A percentile compares a stretch with the other conserved stretches of the same genome.
Evolutionary conservation across 202 grass and related monocot genomes (phyloP).

Genomic region (Digitaria exilis): DNA sequence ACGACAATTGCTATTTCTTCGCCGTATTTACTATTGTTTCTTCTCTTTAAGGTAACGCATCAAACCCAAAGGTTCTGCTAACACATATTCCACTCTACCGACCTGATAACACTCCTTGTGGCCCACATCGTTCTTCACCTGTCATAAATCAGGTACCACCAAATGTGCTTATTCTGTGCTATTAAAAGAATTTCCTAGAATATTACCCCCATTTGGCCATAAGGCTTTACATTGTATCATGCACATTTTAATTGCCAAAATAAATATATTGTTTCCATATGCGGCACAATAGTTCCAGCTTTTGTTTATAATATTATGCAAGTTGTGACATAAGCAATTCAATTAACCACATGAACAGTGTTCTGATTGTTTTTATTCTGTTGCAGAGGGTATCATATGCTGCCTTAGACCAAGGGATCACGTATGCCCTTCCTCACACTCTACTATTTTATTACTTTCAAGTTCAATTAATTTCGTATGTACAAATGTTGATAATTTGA

Average conservation of each 20-base stretch:
- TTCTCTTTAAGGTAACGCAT: conserved; percentile 53
- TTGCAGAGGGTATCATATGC: conserved; percentile 77
- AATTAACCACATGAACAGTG: not conserved
- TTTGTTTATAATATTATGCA: conserved; percentile 13
- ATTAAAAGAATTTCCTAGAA: conserved; percentile 26
- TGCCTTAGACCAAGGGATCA: conserved; percentile 62
- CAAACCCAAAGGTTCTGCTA: conserved; percentile 80
- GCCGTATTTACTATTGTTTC: conserved; percentile 25
- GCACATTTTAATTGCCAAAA: not conserved
- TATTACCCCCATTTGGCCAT: conserved; percentile 16
- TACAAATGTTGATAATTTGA: not conserved
- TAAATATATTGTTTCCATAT: not conserved
- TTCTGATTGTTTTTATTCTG: conserved; percentile 47
- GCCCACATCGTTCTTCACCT: conserved; percentile 81
- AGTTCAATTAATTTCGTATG: conserved; percentile 27
- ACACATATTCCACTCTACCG: conserved; percentile 96
- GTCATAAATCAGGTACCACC: conserved; percentile 79
- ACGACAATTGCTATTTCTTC: conserved; percentile 16
- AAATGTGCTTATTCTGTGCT: conserved; percentile 25
- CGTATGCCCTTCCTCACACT: conserved; percentile 50
- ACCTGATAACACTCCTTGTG: conserved; percentile 71
- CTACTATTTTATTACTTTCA: conserved; percentile 29
- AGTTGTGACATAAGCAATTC: conserved; percentile 5
- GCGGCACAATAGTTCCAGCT: not conserved
- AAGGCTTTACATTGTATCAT: not conserved